These are phyloP conservation scores for Debaryomyces nepalensis DNA, from an alignment of 1,139 yeast species.

Conservation along the genomic window DNA sequence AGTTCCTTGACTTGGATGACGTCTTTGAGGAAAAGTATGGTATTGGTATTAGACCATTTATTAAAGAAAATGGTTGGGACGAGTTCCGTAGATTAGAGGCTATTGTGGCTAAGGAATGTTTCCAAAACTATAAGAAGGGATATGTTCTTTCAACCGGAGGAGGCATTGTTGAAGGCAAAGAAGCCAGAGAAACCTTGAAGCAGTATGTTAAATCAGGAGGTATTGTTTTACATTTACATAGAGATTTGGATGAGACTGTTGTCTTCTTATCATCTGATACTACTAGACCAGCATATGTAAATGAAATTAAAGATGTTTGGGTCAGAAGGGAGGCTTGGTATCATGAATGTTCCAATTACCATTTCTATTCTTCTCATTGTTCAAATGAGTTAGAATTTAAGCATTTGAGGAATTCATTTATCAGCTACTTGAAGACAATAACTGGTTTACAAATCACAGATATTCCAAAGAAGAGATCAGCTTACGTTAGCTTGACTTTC, in stretches of 20 bases:
- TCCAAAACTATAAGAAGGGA: conserved; percentile 54
- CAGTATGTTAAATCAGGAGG: conserved; percentile 62
- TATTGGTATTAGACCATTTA: conserved; percentile 65
- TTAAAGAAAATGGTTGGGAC: conserved; percentile 82
- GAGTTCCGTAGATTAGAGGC: conserved; percentile 76
- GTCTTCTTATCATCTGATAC: conserved; percentile 74
- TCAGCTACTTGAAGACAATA: conserved; percentile 60
- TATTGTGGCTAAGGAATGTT: conserved; percentile 55
- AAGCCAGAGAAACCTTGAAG: conserved; percentile 66
- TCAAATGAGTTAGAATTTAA: conserved; percentile 56
- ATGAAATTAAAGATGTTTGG: conserved; percentile 86
- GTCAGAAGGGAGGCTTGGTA: conserved; percentile 79
- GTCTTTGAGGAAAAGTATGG: conserved; percentile 62
- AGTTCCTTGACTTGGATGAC: conserved; percentile 77
- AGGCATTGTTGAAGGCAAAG: conserved; percentile 83
- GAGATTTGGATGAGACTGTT: conserved; percentile 83
- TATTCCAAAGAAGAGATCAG: conserved; percentile 62
- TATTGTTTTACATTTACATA: conserved; percentile 85
- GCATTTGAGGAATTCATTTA: conserved; percentile 62
- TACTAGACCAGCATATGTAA: conserved; percentile 83
- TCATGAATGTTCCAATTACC: conserved; percentile 76
- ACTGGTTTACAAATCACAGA: conserved; percentile 56
- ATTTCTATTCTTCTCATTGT: conserved; percentile 80
- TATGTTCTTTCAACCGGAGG: conserved; percentile 94
- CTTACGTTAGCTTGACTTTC: conserved; percentile 73